phyloP scores from a whole-genome alignment of 2,329 filamentous ascomycete genomes.

The Cadophora sp. region DNA sequence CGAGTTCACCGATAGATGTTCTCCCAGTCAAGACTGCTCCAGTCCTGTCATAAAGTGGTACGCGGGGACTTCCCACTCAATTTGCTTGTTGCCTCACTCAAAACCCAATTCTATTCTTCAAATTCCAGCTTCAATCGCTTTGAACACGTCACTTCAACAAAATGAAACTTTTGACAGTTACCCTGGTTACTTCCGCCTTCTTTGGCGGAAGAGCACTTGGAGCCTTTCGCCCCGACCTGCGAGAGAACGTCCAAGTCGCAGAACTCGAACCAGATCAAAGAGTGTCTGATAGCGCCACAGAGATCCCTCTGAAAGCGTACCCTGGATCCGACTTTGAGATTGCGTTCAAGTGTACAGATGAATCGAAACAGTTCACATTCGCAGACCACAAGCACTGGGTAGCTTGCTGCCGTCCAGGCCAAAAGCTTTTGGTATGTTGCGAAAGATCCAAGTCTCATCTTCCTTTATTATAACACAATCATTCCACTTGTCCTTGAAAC shows the following conservation, averaged over 20 bases:
- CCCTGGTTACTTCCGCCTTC: background rate
- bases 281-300: background rate
- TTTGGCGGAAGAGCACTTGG: background rate
- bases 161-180: background rate
- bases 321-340: background rate
- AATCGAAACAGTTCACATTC: conserved; percentile 1
- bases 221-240: background rate
- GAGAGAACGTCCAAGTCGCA: conserved; percentile 2
- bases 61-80: no score
- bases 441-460: no score
- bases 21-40: no score
- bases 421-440: background rate
- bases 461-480: no score
- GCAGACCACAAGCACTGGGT: conserved; percentile 3
- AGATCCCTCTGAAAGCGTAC: background rate
- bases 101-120: no score
- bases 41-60: no score
- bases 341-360: background rate
- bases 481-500: no score
- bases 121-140: no score
- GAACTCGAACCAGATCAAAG: background rate
- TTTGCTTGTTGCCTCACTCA: no score
- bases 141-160: background rate
- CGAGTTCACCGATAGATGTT: no score
- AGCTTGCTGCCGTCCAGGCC: background rate